A percentile compares a stretch with the other conserved stretches of the same genome.
Conservation (phyloP, 2,329 filamentous ascomycete species). For the Aspergillus transmontanensis region DNA sequence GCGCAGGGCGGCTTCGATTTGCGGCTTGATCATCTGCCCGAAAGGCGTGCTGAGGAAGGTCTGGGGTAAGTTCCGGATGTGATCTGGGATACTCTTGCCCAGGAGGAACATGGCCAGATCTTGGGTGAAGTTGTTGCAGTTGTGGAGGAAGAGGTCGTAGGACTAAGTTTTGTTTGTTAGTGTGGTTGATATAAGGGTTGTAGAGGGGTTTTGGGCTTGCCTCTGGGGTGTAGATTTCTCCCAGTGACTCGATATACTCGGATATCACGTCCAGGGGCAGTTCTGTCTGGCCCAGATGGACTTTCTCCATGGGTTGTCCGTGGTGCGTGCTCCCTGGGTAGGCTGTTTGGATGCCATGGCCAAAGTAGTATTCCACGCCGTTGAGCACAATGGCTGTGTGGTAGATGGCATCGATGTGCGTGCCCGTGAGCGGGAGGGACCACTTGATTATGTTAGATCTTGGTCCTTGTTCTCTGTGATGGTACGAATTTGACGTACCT, state of each 20-base stretch:
- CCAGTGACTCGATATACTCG: constrained; percentile 84
- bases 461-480: not conserved
- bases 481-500: constrained; percentile 36
- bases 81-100: constrained; percentile 81
- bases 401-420: constrained; percentile 86
- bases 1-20: constrained; percentile 67
- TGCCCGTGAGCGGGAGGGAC: constrained; percentile 62
- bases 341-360: constrained; percentile 82
- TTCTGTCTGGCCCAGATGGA: constrained; percentile 74
- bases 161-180: constrained; percentile 53
- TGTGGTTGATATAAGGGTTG: not conserved
- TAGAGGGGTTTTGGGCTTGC: constrained; percentile 41
- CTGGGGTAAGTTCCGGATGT: constrained; percentile 83
- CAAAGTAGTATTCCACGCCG: constrained; percentile 88
- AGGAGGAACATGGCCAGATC: constrained; percentile 88
- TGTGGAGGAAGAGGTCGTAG: constrained; percentile 87
- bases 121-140: constrained; percentile 98
- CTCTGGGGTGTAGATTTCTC: constrained; percentile 78
- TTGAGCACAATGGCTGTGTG: constrained; percentile 88
- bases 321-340: constrained; percentile 82
- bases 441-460: constrained; percentile 44
- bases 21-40: constrained; percentile 82
- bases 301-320: constrained; percentile 75
- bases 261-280: constrained; percentile 79
- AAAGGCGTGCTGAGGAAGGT: constrained; percentile 84